Percentiles rank a stretch among this genome's conserved stretches.
Conservation (phyloP, 768 basidiomycete species). For the Naganishia kalamii region DNA sequence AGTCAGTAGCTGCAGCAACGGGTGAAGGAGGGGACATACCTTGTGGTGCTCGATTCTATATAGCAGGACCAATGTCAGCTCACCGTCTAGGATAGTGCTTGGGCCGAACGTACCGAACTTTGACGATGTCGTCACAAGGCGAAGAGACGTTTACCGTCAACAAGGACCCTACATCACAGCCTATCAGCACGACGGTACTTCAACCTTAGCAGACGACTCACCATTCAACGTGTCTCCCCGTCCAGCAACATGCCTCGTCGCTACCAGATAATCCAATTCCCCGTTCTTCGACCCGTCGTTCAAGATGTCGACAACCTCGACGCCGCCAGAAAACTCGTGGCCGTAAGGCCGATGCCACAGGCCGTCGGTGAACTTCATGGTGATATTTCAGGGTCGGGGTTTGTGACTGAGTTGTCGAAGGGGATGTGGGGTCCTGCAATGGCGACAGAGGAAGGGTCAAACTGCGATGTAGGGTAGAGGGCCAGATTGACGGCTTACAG, state of each 20-base stretch:
- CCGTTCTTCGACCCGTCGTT: constrained; percentile 42
- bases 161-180: constrained; percentile 43
- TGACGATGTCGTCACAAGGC: constrained; percentile 43
- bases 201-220: constrained; percentile 6
- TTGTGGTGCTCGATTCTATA: constrained; percentile 34
- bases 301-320: constrained; percentile 57
- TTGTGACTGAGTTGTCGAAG: not conserved
- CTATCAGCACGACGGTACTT: not conserved
- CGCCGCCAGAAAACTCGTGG: constrained; percentile 58
- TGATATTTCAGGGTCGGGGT: too few relatives aligned
- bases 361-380: constrained; percentile 20
- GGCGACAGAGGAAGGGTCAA: not conserved
- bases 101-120: constrained; percentile 28
- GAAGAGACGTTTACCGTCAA: constrained; percentile 49
- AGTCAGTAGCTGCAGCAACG: constrained; percentile 52
- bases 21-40: constrained; percentile 22
- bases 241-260: constrained; percentile 41
- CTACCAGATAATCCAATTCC: constrained; percentile 57
- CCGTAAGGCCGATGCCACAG: constrained; percentile 49
- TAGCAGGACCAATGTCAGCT: not conserved
- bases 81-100: not conserved
- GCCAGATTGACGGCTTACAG: too few relatives aligned
- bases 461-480: too few relatives aligned
- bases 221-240: constrained; percentile 48
- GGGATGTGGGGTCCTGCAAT: not conserved